These are phyloP conservation scores for Yamadazyma taylorii DNA, from an alignment of 1,139 yeast species.

Conservation along the genomic window DNA sequence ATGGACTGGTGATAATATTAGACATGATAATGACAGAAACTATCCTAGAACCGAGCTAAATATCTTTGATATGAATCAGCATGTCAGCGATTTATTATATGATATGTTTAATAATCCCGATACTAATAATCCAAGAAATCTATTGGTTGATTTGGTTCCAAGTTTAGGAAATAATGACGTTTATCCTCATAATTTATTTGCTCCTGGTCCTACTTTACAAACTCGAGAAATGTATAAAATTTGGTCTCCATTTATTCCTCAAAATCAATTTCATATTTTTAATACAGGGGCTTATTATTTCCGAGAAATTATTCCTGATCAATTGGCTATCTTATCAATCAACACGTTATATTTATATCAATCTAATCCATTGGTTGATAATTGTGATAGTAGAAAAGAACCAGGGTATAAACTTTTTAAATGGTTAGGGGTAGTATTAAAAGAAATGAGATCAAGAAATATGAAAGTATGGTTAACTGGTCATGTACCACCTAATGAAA, in stretches of 20 bases:
- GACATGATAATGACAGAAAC: conserved; percentile 80
- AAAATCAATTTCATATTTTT: conserved; percentile 72
- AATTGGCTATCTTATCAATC: conserved; percentile 73
- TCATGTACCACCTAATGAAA: conserved; percentile 84
- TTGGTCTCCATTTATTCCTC: conserved; percentile 77
- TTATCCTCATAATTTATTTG: conserved; percentile 81
- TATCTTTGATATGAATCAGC: conserved; percentile 67
- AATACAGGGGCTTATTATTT: conserved; percentile 74
- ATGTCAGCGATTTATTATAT: conserved; percentile 54
- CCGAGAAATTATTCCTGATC: conserved; percentile 73
- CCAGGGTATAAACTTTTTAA: conserved; percentile 77
- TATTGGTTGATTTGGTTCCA: conserved; percentile 58
- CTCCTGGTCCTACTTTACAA: conserved; percentile 83
- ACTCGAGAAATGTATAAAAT: conserved; percentile 72
- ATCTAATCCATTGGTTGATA: conserved; percentile 78
- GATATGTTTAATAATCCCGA: conserved; percentile 47
- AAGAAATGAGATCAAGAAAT: conserved; percentile 69
- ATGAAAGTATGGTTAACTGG: conserved; percentile 88
- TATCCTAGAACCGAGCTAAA: conserved; percentile 70
- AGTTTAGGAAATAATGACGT: conserved; percentile 85
- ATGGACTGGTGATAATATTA: conserved; percentile 89
- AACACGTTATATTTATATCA: conserved; percentile 76
- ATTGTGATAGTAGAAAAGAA: conserved; percentile 67
- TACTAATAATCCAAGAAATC: conserved; percentile 44
- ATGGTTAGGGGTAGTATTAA: conserved; percentile 75